Base-by-base conservation (phyloP, 2,329 filamentous ascomycete genomes). In the Aspergillus costaricaensis region DNA sequence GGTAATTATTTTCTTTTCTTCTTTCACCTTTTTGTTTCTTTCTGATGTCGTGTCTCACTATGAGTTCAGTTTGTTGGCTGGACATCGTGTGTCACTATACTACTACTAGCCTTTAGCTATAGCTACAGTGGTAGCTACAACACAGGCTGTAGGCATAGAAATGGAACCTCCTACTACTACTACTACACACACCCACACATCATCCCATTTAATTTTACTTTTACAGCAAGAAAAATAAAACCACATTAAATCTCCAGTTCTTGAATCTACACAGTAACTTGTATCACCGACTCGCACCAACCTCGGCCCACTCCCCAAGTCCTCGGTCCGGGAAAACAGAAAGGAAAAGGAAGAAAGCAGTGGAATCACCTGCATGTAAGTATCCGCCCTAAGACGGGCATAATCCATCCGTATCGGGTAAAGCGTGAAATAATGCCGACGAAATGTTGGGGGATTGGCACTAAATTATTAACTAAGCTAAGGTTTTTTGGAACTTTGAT, bases 391-490 rank as follows among this genome's bases (percentile, higher is more conserved):
- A 44, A 47, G 23, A 41, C 59, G 65, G 65, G 63, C 65, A 63
- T 67, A 67, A 27, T 23, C 2, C 49, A 50, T 47, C 44, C 10
- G 23, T 21, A 49, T 47, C 8, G 6, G 14, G 82, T 41, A 49
- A 57, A 58, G 39, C 49, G 49, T 38, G 49, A 23, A 52, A 52
- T 52, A 36, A 38, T 27, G n/a, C 14, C 32, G n/a, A 19, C 32
- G n/a, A 19, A 57, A 51, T 53, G 57, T 57, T 65, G 59, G 61
- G 63, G 50, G n/a, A 23, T 36, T 36, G 32, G 12, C 32, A 36
- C 32, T 36, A 36, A 36, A 15, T 36, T 36, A 36, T 36, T 36
- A n/a, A 17, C 12, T 32, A 21, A 19, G 14, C 19, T 32, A 21
- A 19, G 14, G 17, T 32, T 17, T 32, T n/a, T 38, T 17, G 25